These are phyloP conservation scores for Sambucus nigra DNA, from an alignment of 129 eudicot genomes.

Conservation along the genomic window DNA sequence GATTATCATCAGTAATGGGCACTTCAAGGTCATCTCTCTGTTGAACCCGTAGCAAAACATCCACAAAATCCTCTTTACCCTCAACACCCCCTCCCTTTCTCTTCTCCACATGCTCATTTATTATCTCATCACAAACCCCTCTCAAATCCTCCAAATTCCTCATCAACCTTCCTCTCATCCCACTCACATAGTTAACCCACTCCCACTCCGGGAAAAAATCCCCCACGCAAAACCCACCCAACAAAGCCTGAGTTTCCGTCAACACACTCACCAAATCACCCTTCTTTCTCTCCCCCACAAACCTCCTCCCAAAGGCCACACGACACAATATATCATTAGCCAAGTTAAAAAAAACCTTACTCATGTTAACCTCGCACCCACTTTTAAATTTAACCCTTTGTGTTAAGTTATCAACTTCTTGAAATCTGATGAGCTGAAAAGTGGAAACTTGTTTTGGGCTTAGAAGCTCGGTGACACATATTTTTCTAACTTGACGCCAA, in stretches of 20 bases:
- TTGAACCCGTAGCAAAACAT: constrained; percentile 30
- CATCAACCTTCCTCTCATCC: constrained; percentile 29
- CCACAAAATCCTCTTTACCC: constrained; percentile 32
- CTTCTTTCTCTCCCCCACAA: constrained; percentile 12
- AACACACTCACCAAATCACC: constrained; percentile 26
- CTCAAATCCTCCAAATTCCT: constrained; percentile 37
- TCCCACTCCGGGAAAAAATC: constrained; percentile 38
- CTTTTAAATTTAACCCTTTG: constrained; percentile 4
- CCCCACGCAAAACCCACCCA: constrained; percentile 39
- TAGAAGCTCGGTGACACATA: constrained; percentile 41
- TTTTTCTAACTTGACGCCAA: constrained; percentile 44
- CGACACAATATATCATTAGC: constrained; percentile 39
- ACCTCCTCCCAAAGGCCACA: constrained; percentile 39
- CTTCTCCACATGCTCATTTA: constrained; percentile 20
- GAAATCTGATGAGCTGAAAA: constrained; percentile 29
- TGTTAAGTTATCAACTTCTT: constrained; percentile 27
- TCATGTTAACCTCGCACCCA: constrained; percentile 17
- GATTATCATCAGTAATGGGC: constrained; percentile 32
- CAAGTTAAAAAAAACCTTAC: constrained; percentile 24
- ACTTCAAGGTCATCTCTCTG: constrained; percentile 19
- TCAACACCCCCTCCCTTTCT: neutral
- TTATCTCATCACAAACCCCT: constrained; percentile 35
- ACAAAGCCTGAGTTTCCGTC: constrained; percentile 34
- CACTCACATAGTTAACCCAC: constrained; percentile 40
- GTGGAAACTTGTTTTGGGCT: constrained; percentile 35